These are phyloP conservation scores for Gracilaria caudata DNA, from an alignment of 23 red algal species.

Conservation along the genomic window DNA sequence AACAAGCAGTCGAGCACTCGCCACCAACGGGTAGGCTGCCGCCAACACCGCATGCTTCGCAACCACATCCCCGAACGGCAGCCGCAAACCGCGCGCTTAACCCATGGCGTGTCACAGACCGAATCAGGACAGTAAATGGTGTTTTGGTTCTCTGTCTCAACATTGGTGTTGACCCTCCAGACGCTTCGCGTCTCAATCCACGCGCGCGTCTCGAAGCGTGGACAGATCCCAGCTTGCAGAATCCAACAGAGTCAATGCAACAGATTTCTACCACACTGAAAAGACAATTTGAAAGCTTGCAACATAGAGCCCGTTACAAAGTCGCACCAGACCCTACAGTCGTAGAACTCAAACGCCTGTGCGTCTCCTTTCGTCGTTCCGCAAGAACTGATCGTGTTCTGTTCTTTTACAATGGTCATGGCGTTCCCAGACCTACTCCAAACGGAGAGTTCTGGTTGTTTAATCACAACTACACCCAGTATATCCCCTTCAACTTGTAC, in stretches of 20 bases:
- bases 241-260: conserved; percentile 58
- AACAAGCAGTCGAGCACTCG: not conserved
- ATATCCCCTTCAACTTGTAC: conserved; percentile 90
- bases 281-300: conserved; percentile 75
- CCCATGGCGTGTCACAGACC: conserved; percentile 93
- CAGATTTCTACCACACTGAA: conserved; percentile 30
- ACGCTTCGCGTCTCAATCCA: conserved; percentile 78
- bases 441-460: conserved; percentile 99
- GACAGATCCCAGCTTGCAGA: conserved; percentile 83
- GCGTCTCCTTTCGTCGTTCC: conserved; percentile 67
- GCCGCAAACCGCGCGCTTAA: not conserved
- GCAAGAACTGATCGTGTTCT: conserved; percentile 93
- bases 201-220: conserved; percentile 93
- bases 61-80: not conserved
- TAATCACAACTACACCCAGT: conserved; percentile 92
- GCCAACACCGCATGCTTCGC: not conserved
- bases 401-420: conserved; percentile 99
- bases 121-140: conserved; percentile 78
- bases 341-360: conserved; percentile 81
- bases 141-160: conserved; percentile 96
- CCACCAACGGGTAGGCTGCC: not conserved
- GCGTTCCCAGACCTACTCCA: conserved; percentile 88
- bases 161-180: conserved; percentile 96
- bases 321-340: conserved; percentile 80
- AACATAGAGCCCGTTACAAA: conserved; percentile 59